Evolutionary conservation across 495 filamentous ascomycete genomes (phyloP).

Genomic region (Aspergillus carlsbadensis): DNA sequence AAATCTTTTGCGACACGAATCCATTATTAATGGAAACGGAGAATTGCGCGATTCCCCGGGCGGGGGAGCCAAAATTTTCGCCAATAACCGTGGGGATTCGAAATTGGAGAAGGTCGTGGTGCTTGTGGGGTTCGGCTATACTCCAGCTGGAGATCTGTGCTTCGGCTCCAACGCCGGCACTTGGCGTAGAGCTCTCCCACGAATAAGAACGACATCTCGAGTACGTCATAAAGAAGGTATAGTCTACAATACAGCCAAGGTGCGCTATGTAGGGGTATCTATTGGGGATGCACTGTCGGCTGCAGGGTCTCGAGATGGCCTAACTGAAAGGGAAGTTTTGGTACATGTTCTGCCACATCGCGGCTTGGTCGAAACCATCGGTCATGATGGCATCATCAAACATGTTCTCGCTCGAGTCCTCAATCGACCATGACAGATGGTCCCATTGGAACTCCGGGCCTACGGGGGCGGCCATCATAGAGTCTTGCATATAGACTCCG

Average conservation of each 20-base stretch:
- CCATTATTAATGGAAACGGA: conserved; percentile 1
- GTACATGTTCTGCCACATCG: conserved; percentile 2
- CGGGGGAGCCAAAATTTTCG: conserved; percentile 4
- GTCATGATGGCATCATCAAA: conserved; percentile 8
- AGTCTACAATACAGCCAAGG: no score
- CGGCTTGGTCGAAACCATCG: not conserved
- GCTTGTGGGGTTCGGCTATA: conserved; percentile 14
- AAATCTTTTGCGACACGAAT: not conserved
- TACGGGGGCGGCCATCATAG: not conserved
- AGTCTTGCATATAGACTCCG: not conserved
- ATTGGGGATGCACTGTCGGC: not conserved
- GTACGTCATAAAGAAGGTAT: no score
- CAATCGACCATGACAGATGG: conserved; percentile 16
- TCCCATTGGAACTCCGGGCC: conserved; percentile 1
- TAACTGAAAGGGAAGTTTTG: not conserved
- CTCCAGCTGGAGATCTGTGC: conserved; percentile 21
- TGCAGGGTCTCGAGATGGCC: not conserved
- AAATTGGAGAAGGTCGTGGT: not conserved
- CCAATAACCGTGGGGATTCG: not conserved
- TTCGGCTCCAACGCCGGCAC: conserved; percentile 24
- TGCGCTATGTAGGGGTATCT: no score
- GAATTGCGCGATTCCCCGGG: conserved; percentile 5
- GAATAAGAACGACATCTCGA: not conserved
- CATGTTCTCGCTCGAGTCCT: conserved; percentile 5
- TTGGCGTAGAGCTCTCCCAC: not conserved